These are phyloP conservation scores for Hymenoscyphus fraxineus DNA, from an alignment of 2,329 filamentous ascomycete species.

Conservation along the genomic window DNA sequence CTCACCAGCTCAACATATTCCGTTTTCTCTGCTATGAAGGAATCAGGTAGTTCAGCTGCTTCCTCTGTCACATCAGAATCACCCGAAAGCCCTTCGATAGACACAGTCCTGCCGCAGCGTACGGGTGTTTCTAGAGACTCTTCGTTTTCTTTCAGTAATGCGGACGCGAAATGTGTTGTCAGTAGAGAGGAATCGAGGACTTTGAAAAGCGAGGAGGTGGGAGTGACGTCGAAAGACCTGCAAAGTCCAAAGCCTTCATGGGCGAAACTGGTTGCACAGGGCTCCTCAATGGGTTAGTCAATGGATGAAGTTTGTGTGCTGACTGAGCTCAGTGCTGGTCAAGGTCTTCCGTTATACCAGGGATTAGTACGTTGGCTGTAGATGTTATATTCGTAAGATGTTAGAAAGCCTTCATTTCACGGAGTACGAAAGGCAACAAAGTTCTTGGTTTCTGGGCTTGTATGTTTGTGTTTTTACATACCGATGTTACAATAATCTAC, in stretches of 20 bases:
- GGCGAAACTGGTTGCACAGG: background rate
- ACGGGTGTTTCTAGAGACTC: background rate
- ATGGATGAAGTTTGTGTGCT: background rate
- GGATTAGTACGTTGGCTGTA: background rate
- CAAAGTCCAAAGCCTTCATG: background rate
- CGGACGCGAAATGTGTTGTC: background rate
- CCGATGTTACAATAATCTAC: no score
- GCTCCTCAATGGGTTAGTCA: background rate
- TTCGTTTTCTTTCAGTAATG: background rate
- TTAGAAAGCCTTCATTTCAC: no score
- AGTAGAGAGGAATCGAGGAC: background rate
- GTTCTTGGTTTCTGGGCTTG: no score
- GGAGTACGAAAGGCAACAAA: no score
- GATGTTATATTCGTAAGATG: no score
- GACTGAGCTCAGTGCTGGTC: background rate
- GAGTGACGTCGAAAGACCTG: background rate
- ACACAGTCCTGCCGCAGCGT: background rate
- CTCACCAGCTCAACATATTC: conserved; percentile 21
- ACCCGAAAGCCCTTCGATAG: background rate
- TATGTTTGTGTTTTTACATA: no score
- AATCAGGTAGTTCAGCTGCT: conserved; percentile 20
- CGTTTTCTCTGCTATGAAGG: conserved; percentile 20
- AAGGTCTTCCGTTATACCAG: background rate
- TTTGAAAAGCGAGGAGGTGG: background rate
- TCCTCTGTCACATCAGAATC: conserved; percentile 1